phyloP scores from a whole-genome alignment of 2,329 filamentous ascomycete genomes.

The Sporothrix pallida region DNA sequence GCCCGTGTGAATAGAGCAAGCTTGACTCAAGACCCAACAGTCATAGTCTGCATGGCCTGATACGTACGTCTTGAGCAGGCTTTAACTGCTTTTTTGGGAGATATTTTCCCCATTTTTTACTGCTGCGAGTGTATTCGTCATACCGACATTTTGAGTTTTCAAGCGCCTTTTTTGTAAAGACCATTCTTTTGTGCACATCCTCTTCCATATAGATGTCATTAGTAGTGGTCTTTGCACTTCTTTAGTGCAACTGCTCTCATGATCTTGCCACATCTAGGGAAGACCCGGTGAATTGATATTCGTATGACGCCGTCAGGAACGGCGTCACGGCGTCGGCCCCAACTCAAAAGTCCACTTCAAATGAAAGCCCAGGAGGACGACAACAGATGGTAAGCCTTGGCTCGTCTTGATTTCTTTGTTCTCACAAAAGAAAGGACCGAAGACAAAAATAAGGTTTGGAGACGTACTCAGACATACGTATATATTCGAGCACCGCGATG shows the following conservation, averaged over 20 bases:
- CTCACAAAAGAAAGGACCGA: conserved; percentile 1
- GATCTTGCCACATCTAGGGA: background rate
- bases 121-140: conserved; percentile 1
- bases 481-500: background rate
- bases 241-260: background rate
- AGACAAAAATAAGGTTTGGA: background rate
- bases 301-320: background rate
- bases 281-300: background rate
- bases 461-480: conserved; percentile 23
- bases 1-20: background rate
- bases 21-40: background rate
- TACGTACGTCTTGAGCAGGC: background rate
- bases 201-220: background rate
- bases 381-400: background rate
- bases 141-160: conserved; percentile 15
- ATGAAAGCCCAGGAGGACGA: background rate
- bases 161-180: background rate
- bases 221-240: background rate
- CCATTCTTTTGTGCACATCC: background rate
- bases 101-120: background rate
- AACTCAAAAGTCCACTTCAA: background rate
- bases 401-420: background rate
- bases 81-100: background rate
- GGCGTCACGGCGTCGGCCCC: background rate
- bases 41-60: background rate